Conservation (phyloP, 2,329 filamentous ascomycete species). For the Trichoderma hamatum region DNA sequence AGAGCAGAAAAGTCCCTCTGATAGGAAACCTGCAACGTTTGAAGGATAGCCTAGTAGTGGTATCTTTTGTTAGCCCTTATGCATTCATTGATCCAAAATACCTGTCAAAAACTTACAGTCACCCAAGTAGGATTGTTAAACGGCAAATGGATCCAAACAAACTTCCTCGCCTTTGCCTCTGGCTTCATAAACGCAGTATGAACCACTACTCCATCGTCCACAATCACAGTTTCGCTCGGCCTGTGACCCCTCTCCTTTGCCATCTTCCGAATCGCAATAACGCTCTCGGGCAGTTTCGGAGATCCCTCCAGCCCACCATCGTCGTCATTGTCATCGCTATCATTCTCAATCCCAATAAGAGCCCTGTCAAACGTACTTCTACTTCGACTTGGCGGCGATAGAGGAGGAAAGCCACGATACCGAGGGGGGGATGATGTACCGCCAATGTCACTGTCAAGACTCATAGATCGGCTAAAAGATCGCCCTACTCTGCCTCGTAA, state of each 20-base stretch:
- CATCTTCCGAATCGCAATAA: constrained; percentile 38
- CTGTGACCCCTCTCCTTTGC: constrained; percentile 31
- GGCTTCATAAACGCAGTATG: constrained; percentile 40
- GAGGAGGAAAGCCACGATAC: constrained; percentile 43
- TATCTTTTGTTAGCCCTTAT: neutral
- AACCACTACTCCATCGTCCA: constrained; percentile 33
- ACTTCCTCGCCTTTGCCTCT: constrained; percentile 47
- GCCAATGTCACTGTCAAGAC: constrained; percentile 37
- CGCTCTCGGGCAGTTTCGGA: constrained; percentile 40
- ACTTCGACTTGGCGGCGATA: constrained; percentile 42
- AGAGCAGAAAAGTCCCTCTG: constrained; percentile 44
- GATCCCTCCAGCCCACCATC: constrained; percentile 37
- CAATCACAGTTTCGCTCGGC: constrained; percentile 36
- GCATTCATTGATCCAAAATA: neutral
- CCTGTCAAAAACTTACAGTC: constrained; percentile 45
- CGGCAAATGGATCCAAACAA: constrained; percentile 61
- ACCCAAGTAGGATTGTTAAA: constrained; percentile 63
- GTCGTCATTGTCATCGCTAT: constrained; percentile 32
- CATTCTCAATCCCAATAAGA: constrained; percentile 17
- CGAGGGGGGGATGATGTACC: constrained; percentile 34
- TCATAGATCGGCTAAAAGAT: constrained; percentile 42
- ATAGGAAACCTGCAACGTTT: constrained; percentile 46
- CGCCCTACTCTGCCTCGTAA: constrained; percentile 37
- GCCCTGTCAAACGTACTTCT: constrained; percentile 35
- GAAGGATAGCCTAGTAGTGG: constrained; percentile 46